Base-by-base conservation (phyloP, 208 protist genomes). In the Wallacemonas sp. region DNA sequence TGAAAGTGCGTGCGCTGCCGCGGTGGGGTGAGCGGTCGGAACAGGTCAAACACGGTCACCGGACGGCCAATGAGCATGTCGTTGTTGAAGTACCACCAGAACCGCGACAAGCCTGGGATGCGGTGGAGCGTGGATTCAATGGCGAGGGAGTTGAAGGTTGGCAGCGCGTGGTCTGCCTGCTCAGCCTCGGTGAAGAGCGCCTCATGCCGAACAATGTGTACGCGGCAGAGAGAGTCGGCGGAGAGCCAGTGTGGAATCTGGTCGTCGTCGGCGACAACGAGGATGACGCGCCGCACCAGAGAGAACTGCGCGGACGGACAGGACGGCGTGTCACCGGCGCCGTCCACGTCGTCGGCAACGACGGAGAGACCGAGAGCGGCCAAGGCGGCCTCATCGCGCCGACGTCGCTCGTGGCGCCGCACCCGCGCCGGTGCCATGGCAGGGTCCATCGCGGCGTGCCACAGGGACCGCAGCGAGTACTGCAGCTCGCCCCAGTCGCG, bases 401-500 rank as follows among this genome's bases (percentile, higher is more conserved):
- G 45, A 29, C 61, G 26, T 32, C 62, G 52, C 63, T 45, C 62
- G 62, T 65, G n/a, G 25, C 54, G 65, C 25, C 64, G 59, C 50
- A 71, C 39, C 61, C 76, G 80, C 54, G 33, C 31, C 54, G 82
- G 22, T 14, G 67, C 67, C 36, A 4, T 41, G 4, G 26, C 8
- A 2, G 57, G 76, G 61, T 54, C 42, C 32, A 84, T 31, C 50
- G 61, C 62, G 36, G 63, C 71, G 54, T 62, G 57, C 52, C 61
- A 69, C 39, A 87, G 42, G 14, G 71, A 63, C 28, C 81, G 77
- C 48, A 87, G 65, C 38, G 77, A 75, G 75, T 82, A 84, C 44
- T 75, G 68, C 49, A 87, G 78, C 78, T 87, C 77, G 38, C 81
- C 75, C 79, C 77, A 87, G 74, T 87, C 77, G 33, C 65, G 61